Evolutionary conservation across 805 yeast species (phyloP).

Genomic region (Candida lessepsii): DNA sequence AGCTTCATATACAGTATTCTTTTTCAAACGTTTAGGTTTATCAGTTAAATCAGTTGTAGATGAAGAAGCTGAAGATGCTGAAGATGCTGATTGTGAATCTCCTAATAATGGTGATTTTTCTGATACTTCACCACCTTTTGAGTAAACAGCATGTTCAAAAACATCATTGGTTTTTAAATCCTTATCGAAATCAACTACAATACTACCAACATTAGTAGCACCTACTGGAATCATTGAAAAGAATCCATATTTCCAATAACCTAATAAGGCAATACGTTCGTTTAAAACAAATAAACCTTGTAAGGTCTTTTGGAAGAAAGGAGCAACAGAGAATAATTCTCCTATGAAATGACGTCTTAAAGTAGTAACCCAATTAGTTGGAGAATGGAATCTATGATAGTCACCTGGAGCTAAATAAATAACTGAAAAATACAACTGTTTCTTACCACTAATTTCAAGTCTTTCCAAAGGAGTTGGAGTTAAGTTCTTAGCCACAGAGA

Average conservation of each 20-base stretch:
- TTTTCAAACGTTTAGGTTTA: constrained; percentile 45
- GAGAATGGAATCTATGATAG: constrained; percentile 95
- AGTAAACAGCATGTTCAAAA: constrained; percentile 49
- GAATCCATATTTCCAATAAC: constrained; percentile 96
- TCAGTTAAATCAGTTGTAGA: constrained; percentile 5
- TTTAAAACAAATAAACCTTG: constrained; percentile 86
- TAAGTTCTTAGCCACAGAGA: constrained; percentile 42
- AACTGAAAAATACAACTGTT: constrained; percentile 79
- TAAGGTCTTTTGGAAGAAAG: constrained; percentile 86
- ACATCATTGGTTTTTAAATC: constrained; percentile 81
- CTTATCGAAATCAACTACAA: constrained; percentile 86
- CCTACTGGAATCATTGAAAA: constrained; percentile 99
- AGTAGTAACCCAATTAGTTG: constrained; percentile 93
- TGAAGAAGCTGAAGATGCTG: constrained; percentile 1
- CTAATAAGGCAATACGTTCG: constrained; percentile 92
- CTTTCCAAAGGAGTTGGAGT: constrained; percentile 32
- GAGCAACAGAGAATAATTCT: constrained; percentile 92
- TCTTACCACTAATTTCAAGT: constrained; percentile 37
- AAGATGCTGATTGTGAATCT: constrained; percentile 1
- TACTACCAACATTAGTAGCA: constrained; percentile 97
- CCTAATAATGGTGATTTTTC: constrained; percentile 34
- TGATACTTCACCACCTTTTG: constrained; percentile 18
- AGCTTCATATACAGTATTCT: constrained; percentile 90
- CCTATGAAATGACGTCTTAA: constrained; percentile 94
- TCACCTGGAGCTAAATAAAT: constrained; percentile 98